These are phyloP conservation scores for Penicillium dipodomyicola DNA, from an alignment of 495 filamentous ascomycete genomes.

Conservation along the genomic window DNA sequence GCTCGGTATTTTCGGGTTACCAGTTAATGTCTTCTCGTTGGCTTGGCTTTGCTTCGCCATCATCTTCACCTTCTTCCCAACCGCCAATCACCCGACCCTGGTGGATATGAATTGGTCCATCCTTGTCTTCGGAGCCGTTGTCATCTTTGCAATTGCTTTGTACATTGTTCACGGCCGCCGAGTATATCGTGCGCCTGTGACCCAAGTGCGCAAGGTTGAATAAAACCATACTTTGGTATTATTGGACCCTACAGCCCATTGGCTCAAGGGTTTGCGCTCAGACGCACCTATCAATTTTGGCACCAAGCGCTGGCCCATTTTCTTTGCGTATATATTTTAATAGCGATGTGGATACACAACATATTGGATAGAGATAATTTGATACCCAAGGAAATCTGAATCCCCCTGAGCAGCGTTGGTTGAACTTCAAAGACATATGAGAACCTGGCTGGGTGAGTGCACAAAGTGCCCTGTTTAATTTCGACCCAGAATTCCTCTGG, in stretches of 20 bases:
- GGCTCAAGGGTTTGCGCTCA: not conserved
- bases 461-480: too few relatives aligned
- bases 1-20: slow-evolving; percentile 23
- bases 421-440: not conserved
- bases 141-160: slow-evolving; percentile 43
- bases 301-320: slow-evolving; percentile 10
- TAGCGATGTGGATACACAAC: slow-evolving; percentile 4
- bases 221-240: slow-evolving; percentile 4
- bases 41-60: slow-evolving; percentile 33
- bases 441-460: too few relatives aligned
- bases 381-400: not conserved
- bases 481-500: too few relatives aligned
- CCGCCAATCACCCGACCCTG: slow-evolving; percentile 29
- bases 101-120: slow-evolving; percentile 45
- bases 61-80: slow-evolving; percentile 51
- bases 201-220: slow-evolving; percentile 25
- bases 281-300: not conserved
- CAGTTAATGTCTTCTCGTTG: slow-evolving; percentile 28
- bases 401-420: not conserved
- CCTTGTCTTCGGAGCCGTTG: slow-evolving; percentile 41
- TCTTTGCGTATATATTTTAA: slow-evolving; percentile 12
- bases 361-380: slow-evolving; percentile 1
- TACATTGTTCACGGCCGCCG: slow-evolving; percentile 42
- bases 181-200: slow-evolving; percentile 43
- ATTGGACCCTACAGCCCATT: not conserved